Evolutionary conservation across 768 basidiomycete genomes (phyloP).

Genomic region (Phlegmacium glaucopus): DNA sequence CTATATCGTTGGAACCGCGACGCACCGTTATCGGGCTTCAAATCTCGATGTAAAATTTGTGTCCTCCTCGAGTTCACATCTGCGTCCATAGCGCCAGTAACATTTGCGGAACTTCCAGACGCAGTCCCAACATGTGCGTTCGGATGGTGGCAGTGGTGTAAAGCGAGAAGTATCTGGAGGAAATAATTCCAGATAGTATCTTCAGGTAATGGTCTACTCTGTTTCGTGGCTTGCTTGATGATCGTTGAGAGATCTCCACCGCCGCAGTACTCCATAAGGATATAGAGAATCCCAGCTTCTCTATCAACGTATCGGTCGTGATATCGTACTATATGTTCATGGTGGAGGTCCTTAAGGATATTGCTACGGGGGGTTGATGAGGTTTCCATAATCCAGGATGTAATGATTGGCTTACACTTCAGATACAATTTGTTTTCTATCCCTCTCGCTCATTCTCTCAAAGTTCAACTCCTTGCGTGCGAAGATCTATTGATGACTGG

Average conservation of each 20-base stretch:
- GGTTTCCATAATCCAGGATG: neutral
- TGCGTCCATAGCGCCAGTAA: constrained; percentile 24
- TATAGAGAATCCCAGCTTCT: constrained; percentile 87
- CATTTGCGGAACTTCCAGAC: constrained; percentile 30
- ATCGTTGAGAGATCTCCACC: constrained; percentile 90
- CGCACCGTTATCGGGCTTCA: constrained; percentile 97
- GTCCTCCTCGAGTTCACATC: constrained; percentile 54
- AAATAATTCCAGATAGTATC: constrained; percentile 97
- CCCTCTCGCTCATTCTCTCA: constrained; percentile 93
- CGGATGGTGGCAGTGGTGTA: constrained; percentile 93
- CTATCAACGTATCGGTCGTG: constrained; percentile 91
- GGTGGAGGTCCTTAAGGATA: constrained; percentile 92
- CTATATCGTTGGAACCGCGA: neutral
- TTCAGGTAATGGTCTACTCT: constrained; percentile 76
- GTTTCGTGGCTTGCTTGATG: constrained; percentile 75
- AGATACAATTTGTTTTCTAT: constrained; percentile 93
- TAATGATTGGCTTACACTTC: constrained; percentile 76
- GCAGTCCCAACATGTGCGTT: constrained; percentile 47
- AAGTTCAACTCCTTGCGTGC: constrained; percentile 97
- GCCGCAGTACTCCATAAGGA: constrained; percentile 99
- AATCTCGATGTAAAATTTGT: constrained; percentile 88
- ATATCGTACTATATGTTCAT: constrained; percentile 96
- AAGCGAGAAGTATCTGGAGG: constrained; percentile 84
- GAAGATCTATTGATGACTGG: constrained; percentile 52
- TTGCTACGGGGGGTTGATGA: constrained; percentile 51